A percentile compares a stretch with the other conserved stretches of the same genome.
Evolutionary conservation across 345 rosid genomes (phyloP).

Genomic region (Noccaea bulbosa): DNA sequence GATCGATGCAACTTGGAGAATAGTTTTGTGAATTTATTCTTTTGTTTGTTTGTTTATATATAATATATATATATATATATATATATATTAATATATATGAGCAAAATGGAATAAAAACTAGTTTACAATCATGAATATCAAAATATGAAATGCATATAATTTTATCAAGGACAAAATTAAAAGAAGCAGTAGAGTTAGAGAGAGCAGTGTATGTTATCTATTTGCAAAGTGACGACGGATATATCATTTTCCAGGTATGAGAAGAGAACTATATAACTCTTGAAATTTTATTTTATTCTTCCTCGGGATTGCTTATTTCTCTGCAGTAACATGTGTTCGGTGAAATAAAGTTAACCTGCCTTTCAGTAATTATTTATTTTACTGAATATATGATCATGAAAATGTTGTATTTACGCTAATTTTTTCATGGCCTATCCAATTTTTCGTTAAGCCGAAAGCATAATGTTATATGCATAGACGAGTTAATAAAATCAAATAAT

Average conservation of each 20-base stretch:
- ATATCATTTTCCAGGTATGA: background rate
- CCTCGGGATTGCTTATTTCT: slow-evolving; percentile 40
- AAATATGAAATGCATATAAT: background rate
- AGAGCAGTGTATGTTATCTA: background rate
- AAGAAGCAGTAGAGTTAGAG: background rate
- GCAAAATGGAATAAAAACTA: slow-evolving; percentile 18
- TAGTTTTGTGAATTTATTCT: slow-evolving; percentile 31
- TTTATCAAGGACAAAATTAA: background rate
- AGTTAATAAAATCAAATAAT: background rate
- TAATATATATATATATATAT: too few relatives aligned
- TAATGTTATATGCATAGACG: background rate
- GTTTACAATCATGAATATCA: slow-evolving; percentile 1
- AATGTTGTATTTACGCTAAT: background rate
- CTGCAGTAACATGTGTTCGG: slow-evolving; percentile 37
- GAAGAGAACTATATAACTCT: background rate
- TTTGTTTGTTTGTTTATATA: slow-evolving; percentile 22
- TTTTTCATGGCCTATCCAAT: background rate
- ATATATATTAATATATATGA: too few relatives aligned
- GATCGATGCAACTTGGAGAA: slow-evolving; percentile 37
- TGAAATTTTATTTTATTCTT: slow-evolving; percentile 15
- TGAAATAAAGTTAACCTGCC: slow-evolving; percentile 20
- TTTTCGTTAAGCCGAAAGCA: slow-evolving; percentile 8
- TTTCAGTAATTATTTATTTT: slow-evolving; percentile 15
- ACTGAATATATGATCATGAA: background rate
- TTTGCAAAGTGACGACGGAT: background rate